Evolutionary conservation across 2,329 filamentous ascomycete genomes (phyloP).

Genomic region (Aureobasidium sp.): DNA sequence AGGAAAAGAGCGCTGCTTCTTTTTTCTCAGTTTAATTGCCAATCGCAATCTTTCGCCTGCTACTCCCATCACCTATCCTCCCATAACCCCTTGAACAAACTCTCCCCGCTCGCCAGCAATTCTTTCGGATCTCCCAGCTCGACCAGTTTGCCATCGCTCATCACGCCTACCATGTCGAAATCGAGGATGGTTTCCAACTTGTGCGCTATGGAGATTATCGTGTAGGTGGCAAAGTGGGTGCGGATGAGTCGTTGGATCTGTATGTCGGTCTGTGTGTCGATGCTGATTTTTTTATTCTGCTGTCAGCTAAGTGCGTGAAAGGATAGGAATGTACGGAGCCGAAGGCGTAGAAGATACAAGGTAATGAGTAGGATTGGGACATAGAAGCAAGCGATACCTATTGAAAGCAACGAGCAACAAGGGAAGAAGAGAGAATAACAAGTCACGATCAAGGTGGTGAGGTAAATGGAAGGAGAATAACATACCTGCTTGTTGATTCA

Average conservation of each 20-base stretch:
- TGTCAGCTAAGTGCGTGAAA: no score
- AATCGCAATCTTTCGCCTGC: no score
- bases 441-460: no score
- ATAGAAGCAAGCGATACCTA: no score
- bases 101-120: not conserved
- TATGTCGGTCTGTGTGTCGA: slow-evolving; percentile 6
- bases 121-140: slow-evolving; percentile 28
- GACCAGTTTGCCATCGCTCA: slow-evolving; percentile 44
- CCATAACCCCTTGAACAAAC: not conserved
- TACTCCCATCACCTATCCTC: not conserved
- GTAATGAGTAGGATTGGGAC: no score
- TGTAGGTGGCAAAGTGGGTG: slow-evolving; percentile 46
- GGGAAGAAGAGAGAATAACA: no score
- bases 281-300: no score
- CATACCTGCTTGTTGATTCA: slow-evolving; percentile 22
- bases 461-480: not conserved
- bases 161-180: slow-evolving; percentile 46
- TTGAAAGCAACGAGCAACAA: no score
- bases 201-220: slow-evolving; percentile 53
- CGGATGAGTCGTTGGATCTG: slow-evolving; percentile 9
- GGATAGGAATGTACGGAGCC: no score
- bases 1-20: not conserved
- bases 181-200: slow-evolving; percentile 50
- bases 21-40: no score
- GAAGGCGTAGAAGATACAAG: no score